Evolutionary conservation across 31 red algal genomes (phyloP).

Genomic region (Porphyra umbilicalis): DNA sequence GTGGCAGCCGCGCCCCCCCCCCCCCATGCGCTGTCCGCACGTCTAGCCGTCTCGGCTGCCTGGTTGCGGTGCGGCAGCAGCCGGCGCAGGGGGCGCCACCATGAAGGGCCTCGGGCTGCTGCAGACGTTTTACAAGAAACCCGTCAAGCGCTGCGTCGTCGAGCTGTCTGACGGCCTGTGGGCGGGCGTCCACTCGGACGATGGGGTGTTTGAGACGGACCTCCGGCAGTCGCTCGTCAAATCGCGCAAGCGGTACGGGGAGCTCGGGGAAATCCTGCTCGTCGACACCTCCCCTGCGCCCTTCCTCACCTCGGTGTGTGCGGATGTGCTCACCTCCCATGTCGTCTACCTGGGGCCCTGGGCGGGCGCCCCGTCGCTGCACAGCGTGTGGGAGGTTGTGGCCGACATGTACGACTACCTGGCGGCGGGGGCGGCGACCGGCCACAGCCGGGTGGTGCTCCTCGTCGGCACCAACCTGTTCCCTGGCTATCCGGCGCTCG

Average conservation of each 20-base stretch:
- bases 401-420: conserved; percentile 46
- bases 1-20: too few relatives aligned
- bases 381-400: conserved; percentile 52
- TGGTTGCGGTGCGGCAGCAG: too few relatives aligned
- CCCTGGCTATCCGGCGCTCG: conserved; percentile 46
- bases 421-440: conserved; percentile 12
- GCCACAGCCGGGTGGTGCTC: conserved; percentile 45
- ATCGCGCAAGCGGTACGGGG: conserved; percentile 46
- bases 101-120: conserved; percentile 46
- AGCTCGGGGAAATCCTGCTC: conserved; percentile 24
- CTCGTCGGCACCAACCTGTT: conserved; percentile 39
- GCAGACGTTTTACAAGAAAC: conserved; percentile 37
- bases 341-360: conserved; percentile 37
- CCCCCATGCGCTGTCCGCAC: neutral
- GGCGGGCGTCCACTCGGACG: conserved; percentile 39
- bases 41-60: neutral
- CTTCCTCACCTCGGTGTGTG: conserved; percentile 13
- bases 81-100: too few relatives aligned
- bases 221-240: conserved; percentile 29
- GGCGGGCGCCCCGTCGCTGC: conserved; percentile 42
- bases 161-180: conserved; percentile 68
- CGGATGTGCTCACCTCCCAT: conserved; percentile 38
- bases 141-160: conserved; percentile 43
- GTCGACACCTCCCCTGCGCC: conserved; percentile 46
- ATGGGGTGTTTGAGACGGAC: conserved; percentile 34